Base-by-base conservation (phyloP, 2,329 filamentous ascomycete species). In the Geosmithia flava region DNA sequence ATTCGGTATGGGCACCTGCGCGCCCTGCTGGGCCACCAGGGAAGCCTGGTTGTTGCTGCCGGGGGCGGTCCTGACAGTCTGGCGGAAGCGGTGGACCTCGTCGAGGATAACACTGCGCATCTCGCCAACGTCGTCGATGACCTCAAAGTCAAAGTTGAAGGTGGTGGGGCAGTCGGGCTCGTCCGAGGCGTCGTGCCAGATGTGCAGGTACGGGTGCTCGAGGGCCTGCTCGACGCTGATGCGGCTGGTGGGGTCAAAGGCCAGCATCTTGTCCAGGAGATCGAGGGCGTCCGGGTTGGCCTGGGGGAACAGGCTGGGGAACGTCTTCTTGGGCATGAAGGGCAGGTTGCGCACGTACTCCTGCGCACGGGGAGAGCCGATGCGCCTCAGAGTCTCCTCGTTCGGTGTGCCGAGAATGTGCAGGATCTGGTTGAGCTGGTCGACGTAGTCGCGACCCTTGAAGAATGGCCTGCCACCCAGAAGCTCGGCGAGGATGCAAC, bases 341-440 rank as follows among this genome's bases (percentile, higher is more conserved):
- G 89, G 90, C 49, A 96, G 75, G 72, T 97, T 97, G 59, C 93
- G 87, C 51, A 98, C 93, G 68, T 98, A 98, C 68, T 98, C 93
- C 68, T 97, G 93, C 16, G 93, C 93, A 54, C 93, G 85, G 11
- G 89, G 89, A 4, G 90, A 96, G 48, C 93, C 93, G 61, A 98
- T 98, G 54, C 93, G 87, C 23, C 81, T 83, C 19, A 98, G 77
- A 0, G 93, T 98, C 64, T 95, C 88, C 67, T 97, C 91, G 62
- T 91, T 95, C 41, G 93, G 93, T 1, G 91, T 98, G 54, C 93
- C 93, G 48, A 98, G 84, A 64, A 95, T 96, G 73, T 97, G 90
- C 49, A 98, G 78, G 61, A 98, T 98, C 70, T 98, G 93, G 75
- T 98, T 98, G 55, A 98, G 81, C 73, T 98, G 93, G 69, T 98